Evolutionary conservation across 2,329 filamentous ascomycete species (phyloP).

Genomic region (Peltaster fructicola): DNA sequence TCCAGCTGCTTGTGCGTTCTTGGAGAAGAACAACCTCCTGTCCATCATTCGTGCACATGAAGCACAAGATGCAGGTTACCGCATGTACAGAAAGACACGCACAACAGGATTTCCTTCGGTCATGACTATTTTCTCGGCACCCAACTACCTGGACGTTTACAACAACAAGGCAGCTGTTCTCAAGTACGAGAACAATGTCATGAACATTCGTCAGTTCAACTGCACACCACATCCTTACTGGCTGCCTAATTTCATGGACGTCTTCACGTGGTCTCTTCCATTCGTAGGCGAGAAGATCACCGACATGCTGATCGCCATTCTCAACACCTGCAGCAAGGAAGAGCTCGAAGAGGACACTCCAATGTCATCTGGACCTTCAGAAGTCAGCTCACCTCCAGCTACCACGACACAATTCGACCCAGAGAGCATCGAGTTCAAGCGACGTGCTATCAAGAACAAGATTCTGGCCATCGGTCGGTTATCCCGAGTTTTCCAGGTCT

Average conservation of each 20-base stretch:
- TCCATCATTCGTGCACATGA: constrained; percentile 97
- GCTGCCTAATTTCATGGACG: constrained; percentile 99
- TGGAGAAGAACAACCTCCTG: constrained; percentile 96
- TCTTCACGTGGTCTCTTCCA: constrained; percentile 98
- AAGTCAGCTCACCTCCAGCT: constrained; percentile 55
- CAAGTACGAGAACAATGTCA: constrained; percentile 99
- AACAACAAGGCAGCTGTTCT: constrained; percentile 99
- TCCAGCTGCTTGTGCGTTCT: constrained; percentile 85
- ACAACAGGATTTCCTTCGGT: constrained; percentile 97
- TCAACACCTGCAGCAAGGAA: constrained; percentile 98
- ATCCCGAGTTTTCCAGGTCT: constrained; percentile 93
- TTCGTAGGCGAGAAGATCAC: constrained; percentile 98
- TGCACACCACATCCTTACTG: constrained; percentile 98
- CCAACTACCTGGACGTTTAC: constrained; percentile 97
- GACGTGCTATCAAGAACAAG: constrained; percentile 98
- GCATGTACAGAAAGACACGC: constrained; percentile 97
- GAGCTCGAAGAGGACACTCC: constrained; percentile 78
- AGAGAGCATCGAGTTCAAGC: constrained; percentile 83
- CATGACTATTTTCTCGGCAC: constrained; percentile 99
- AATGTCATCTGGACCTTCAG: constrained; percentile 50
- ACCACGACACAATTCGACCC: constrained; percentile 41
- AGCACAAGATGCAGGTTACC: constrained; percentile 93
- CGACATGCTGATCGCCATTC: constrained; percentile 96
- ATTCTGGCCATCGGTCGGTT: constrained; percentile 92
- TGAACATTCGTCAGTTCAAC: constrained; percentile 99